These are phyloP conservation scores for Fusarium sambucinum DNA, from an alignment of 2,329 filamentous ascomycete genomes.

Conservation along the genomic window DNA sequence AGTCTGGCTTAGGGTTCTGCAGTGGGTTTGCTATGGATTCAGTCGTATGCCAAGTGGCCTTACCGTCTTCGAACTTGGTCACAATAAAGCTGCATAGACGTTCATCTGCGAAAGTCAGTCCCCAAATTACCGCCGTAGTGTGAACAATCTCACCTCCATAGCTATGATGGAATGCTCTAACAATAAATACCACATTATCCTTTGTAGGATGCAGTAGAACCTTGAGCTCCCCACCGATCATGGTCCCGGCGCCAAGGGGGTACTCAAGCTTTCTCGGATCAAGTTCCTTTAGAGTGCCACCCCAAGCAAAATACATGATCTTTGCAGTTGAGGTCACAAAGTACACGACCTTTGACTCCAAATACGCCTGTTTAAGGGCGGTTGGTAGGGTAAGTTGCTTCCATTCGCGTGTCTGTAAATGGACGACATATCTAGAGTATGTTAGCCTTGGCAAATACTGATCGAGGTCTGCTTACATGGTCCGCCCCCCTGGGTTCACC, in stretches of 20 bases:
- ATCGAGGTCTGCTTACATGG: background rate
- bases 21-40: slow-evolving; percentile 32
- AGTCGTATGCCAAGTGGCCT: slow-evolving; percentile 8
- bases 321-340: slow-evolving; percentile 39
- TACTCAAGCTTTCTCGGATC: slow-evolving; percentile 10
- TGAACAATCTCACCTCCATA: slow-evolving; percentile 7
- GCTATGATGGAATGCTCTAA: slow-evolving; percentile 15
- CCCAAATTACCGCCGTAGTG: no score
- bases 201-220: slow-evolving; percentile 42
- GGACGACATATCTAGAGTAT: slow-evolving; percentile 36
- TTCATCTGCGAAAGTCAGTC: slow-evolving; percentile 11
- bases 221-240: slow-evolving; percentile 32
- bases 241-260: slow-evolving; percentile 1
- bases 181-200: slow-evolving; percentile 33
- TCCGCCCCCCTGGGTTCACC: background rate
- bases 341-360: slow-evolving; percentile 34
- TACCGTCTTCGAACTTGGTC: slow-evolving; percentile 26
- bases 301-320: slow-evolving; percentile 44
- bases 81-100: slow-evolving; percentile 18
- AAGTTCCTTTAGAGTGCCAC: slow-evolving; percentile 32
- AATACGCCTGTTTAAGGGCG: slow-evolving; percentile 27
- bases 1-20: background rate
- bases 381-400: slow-evolving; percentile 40
- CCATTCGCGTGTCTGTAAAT: slow-evolving; percentile 36
- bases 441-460: background rate